phyloP scores from a whole-genome alignment of 2,329 filamentous ascomycete species.

The Coleophoma eucalyptorum region DNA sequence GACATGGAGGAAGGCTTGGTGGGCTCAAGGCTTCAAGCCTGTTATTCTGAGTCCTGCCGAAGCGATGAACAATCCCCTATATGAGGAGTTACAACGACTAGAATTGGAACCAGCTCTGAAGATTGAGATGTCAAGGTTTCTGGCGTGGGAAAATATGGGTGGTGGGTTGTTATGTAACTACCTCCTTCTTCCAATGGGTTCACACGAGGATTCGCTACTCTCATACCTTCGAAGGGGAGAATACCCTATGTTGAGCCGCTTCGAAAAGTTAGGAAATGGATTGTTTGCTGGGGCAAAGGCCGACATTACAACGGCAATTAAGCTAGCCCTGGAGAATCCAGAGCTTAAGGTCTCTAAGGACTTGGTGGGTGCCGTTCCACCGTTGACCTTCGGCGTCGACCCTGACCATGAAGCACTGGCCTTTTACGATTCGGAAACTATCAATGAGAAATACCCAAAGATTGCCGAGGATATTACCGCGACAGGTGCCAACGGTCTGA shows the following conservation, averaged over 20 bases:
- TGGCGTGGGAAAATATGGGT: constrained; percentile 91
- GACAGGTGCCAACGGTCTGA: constrained; percentile 56
- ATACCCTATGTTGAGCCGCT: constrained; percentile 70
- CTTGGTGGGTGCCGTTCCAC: constrained; percentile 58
- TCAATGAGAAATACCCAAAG: constrained; percentile 63
- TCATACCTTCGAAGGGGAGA: constrained; percentile 71
- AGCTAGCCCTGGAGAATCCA: constrained; percentile 52
- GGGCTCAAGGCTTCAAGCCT: constrained; percentile 87
- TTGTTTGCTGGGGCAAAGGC: constrained; percentile 69
- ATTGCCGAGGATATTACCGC: constrained; percentile 60
- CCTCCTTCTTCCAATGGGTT: constrained; percentile 79
- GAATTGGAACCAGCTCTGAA: constrained; percentile 60
- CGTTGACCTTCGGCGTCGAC: constrained; percentile 63
- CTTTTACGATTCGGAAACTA: constrained; percentile 64
- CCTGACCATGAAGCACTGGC: constrained; percentile 65
- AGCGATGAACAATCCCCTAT: constrained; percentile 78
- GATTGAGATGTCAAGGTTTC: constrained; percentile 74
- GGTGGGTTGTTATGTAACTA: constrained; percentile 77
- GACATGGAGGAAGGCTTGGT: constrained; percentile 92
- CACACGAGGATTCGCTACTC: constrained; percentile 68
- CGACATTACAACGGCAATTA: constrained; percentile 60
- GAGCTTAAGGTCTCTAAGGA: constrained; percentile 53
- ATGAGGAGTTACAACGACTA: constrained; percentile 62
- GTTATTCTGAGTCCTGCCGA: constrained; percentile 76
- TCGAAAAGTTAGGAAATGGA: constrained; percentile 66